A percentile compares a stretch with the other conserved stretches of the same genome.
These are phyloP conservation scores for Penicillium samsonianum DNA, from an alignment of 495 filamentous ascomycete genomes.

Conservation along the genomic window DNA sequence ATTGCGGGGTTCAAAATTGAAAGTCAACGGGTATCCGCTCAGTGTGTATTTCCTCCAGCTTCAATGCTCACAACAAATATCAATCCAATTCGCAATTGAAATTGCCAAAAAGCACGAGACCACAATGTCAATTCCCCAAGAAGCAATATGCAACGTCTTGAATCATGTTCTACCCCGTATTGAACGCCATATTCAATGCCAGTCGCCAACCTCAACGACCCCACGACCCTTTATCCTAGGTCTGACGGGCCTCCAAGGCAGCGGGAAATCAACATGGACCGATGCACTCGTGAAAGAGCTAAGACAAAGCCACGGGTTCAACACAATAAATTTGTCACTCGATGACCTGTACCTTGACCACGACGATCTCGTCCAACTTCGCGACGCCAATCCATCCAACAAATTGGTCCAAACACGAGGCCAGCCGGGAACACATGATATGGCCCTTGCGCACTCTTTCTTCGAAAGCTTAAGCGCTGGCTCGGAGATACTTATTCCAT, in stretches of 20 bases:
- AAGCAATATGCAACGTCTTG: constrained; percentile 13
- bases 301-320: constrained; percentile 8
- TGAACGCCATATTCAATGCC: not conserved
- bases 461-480: constrained; percentile 13
- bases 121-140: constrained; percentile 9
- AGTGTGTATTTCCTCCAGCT: no score
- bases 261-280: constrained; percentile 25
- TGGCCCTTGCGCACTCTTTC: constrained; percentile 13
- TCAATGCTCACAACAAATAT: not conserved
- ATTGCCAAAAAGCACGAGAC: not conserved
- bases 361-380: constrained; percentile 14
- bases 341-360: constrained; percentile 25
- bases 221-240: constrained; percentile 15
- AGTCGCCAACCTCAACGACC: constrained; percentile 6
- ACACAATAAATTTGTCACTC: constrained; percentile 20
- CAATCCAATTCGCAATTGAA: not conserved
- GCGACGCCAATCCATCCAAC: constrained; percentile 11
- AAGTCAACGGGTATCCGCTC: no score
- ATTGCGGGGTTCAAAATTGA: no score
- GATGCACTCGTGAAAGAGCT: constrained; percentile 14
- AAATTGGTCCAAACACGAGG: constrained; percentile 20
- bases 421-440: constrained; percentile 23
- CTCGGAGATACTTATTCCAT: constrained; percentile 15
- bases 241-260: constrained; percentile 23
- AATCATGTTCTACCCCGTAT: constrained; percentile 11